Percentiles rank a stretch among this genome's conserved stretches.
phyloP scores from a whole-genome alignment of 2,329 filamentous ascomycete species.

The Colletotrichum tropicicola region DNA sequence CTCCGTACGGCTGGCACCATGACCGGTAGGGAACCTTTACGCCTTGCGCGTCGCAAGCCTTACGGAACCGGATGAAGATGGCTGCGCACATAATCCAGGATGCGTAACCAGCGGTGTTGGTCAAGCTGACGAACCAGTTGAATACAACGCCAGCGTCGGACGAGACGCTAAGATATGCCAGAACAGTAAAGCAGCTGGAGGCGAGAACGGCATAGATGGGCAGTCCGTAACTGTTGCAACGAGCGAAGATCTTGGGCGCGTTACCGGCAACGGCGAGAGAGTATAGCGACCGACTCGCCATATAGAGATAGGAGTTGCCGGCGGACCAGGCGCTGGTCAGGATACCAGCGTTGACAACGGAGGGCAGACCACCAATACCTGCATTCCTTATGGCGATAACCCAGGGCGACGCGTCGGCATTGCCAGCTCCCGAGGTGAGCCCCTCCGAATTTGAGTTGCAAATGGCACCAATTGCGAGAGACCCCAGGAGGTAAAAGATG shows the following conservation, averaged over 20 bases:
- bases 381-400: slow-evolving; percentile 60
- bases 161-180: slow-evolving; percentile 69
- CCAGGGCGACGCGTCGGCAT: slow-evolving; percentile 55
- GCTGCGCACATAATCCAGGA: slow-evolving; percentile 63
- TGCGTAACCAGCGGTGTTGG: slow-evolving; percentile 59
- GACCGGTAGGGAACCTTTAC: slow-evolving; percentile 35
- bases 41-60: slow-evolving; percentile 53
- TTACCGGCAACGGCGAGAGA: slow-evolving; percentile 61
- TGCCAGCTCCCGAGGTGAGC: slow-evolving; percentile 36
- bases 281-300: slow-evolving; percentile 61
- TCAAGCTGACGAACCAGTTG: slow-evolving; percentile 67
- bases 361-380: slow-evolving; percentile 59
- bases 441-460: slow-evolving; percentile 60
- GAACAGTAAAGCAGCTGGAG: slow-evolving; percentile 65
- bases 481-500: slow-evolving; percentile 55
- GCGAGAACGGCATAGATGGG: slow-evolving; percentile 43
- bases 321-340: slow-evolving; percentile 60
- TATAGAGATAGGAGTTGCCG: slow-evolving; percentile 63
- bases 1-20: slow-evolving; percentile 9
- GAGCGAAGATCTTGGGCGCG: slow-evolving; percentile 57
- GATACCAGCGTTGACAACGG: slow-evolving; percentile 64
- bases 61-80: slow-evolving; percentile 67
- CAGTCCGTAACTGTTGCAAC: slow-evolving; percentile 4
- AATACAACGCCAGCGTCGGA: slow-evolving; percentile 68
- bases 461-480: slow-evolving; percentile 61